Evolutionary conservation across 306 rosid genomes (phyloP), one percentile per base, ranked within the genome.

Genomic region (Citrullus colocynthis): DNA sequence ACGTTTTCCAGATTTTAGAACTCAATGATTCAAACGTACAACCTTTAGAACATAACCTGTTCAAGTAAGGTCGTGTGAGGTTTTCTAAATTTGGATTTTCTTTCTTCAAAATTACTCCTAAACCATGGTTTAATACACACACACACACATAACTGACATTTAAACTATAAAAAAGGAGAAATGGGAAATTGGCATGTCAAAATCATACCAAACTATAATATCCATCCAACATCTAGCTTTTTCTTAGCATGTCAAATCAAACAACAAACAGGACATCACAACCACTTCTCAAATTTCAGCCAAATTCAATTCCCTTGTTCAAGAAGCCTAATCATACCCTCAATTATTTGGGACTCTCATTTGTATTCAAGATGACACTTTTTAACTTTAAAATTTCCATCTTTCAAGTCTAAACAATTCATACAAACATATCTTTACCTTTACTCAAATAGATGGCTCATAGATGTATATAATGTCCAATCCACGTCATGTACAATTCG

Each of bases 131-230:
- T 39, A 2, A 30, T 51, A 13, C 11, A 45, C 1, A 48, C 1
- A 48, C 6, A 48, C 11, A 48, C 1, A 48, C 16, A 48, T 12
- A 63, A 14, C 44, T 18, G 51, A 66, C 51, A 66, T n/a, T n/a
- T 45, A n/a, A 41, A 66, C 73, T 41, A 66, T 39, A 10, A 14
- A 30, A 42, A 48, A 30, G 16, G 59, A 9, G 44, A 73, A 14
- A 24, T 14, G 6, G 76, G 18, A 73, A 73, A 34, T 72, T 49
- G 77, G 15, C 44, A 73, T 74, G 78, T 74, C 78, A 74, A 51
- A 74, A 32, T 74, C 78, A 74, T 74, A 74, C 78, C 78, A 74
- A 74, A 54, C 78, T 74, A 24, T 45, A 71, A 71, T 28, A 28
- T 48, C 76, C 42, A 71, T 71, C 59, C 58, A 71, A 44, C 58